These are phyloP conservation scores for Pharus latifolius DNA, from an alignment of 176 grass and related monocot genomes.

Conservation along the genomic window DNA sequence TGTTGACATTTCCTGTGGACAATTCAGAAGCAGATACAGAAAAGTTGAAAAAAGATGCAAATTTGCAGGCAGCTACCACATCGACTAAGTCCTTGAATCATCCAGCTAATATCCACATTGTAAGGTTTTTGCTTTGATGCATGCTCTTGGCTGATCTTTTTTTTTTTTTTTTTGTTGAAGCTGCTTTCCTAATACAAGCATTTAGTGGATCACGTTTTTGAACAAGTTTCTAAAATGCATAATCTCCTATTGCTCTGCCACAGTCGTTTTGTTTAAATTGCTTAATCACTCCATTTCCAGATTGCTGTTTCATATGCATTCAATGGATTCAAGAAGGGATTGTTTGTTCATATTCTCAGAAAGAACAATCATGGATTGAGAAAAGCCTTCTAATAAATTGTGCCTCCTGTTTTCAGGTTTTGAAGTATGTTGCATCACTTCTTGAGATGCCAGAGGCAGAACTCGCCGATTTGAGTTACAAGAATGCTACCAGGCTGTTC, in stretches of 20 bases:
- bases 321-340: not conserved
- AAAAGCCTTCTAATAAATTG: not conserved
- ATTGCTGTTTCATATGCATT: not conserved
- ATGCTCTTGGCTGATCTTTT: conserved; percentile 8
- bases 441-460: conserved; percentile 68
- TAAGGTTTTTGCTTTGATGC: conserved; percentile 32
- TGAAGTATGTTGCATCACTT: conserved; percentile 54
- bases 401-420: conserved; percentile 27
- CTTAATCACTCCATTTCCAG: not conserved
- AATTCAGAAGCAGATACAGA: conserved; percentile 16
- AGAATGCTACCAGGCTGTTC: conserved; percentile 67
- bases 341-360: not conserved
- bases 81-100: conserved; percentile 55
- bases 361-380: not conserved
- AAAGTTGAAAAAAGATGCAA: not conserved
- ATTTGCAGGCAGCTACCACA: not conserved
- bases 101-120: conserved; percentile 71
- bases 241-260: not conserved
- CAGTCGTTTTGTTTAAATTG: not conserved
- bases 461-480: conserved; percentile 62
- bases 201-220: not conserved
- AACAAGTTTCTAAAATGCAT: not conserved
- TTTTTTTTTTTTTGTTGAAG: not conserved
- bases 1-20: conserved; percentile 24
- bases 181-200: not conserved